Evolutionary conservation across 345 rosid species (phyloP), one percentile per base, ranked within the genome.

Genomic region (Anastatica hierochuntica): DNA sequence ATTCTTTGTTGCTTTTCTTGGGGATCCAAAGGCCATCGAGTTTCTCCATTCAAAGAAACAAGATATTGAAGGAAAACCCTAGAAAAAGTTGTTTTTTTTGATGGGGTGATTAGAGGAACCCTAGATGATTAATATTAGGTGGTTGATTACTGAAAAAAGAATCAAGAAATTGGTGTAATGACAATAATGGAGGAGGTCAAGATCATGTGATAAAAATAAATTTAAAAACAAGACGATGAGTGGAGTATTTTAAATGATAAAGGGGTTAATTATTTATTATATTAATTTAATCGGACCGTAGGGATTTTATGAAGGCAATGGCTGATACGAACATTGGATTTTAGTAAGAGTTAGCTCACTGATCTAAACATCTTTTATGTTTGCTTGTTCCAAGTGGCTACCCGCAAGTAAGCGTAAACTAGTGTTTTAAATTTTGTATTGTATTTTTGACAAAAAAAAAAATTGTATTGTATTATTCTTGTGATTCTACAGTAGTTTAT

Each of bases 91-190:
- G n/a, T 40, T 23, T 8, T 6, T 49, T 34, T 64, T 43, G 40
- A 6, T 21, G 8, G 14, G 53, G 48, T 42, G 34, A 45, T 59
- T 67, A 52, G 60, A 66, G 49, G 66, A 67, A 21, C 65, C 65
- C 71, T 66, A 66, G 71, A 37, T 43, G 71, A 66, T 35, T 66
- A 58, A 31, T 45, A 67, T 53, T 67, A 67, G 71, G 60, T 51
- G 65, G 60, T 44, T 43, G 53, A 45, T 52, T 67, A 59, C n/a
- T 50, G 31, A 23, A 44, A 48, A 46, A 38, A n/a, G n/a, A n/a
- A n/a, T n/a, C n/a, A n/a, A n/a, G n/a, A n/a, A n/a, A n/a, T n/a
- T n/a, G n/a, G n/a, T n/a, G 24, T 57, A 34, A 34, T 50, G 47
- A 50, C 23, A 58, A 58, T 66, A 59, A 52, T 24, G 27, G 27